Evolutionary conservation across 2,329 filamentous ascomycete species (phyloP).

Genomic region (Neofusicoccum laricinum): DNA sequence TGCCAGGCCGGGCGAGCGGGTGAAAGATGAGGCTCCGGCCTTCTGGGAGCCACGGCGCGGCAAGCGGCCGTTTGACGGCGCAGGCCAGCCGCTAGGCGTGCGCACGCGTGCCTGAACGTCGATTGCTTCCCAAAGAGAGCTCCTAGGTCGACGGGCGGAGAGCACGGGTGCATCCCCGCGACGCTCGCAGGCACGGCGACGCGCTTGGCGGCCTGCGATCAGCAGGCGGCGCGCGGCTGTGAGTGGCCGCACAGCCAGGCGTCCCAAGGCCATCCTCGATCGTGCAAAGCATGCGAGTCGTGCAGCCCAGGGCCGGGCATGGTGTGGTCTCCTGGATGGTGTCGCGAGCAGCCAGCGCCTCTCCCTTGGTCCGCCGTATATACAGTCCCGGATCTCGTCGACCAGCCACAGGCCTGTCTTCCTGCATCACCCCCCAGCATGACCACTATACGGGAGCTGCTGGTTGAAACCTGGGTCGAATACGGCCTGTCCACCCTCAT

Average conservation of each 20-base stretch:
- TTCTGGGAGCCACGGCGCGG: too few species aligned
- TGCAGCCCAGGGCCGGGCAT: too few species aligned
- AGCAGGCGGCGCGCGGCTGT: background rate
- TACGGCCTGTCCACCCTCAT: conserved; percentile 32
- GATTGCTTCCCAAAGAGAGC: background rate
- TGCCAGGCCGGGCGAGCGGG: too few species aligned
- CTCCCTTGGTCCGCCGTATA: background rate
- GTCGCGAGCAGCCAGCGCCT: background rate
- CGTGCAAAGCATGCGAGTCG: background rate
- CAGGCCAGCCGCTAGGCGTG: too few species aligned
- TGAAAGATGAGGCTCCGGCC: background rate
- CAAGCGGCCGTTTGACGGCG: background rate
- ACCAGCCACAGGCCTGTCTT: background rate
- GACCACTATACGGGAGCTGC: background rate
- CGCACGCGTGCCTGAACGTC: background rate
- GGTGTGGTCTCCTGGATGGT: background rate
- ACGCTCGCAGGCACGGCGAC: background rate
- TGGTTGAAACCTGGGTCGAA: conserved; percentile 37
- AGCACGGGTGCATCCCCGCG: background rate
- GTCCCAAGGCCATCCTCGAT: background rate
- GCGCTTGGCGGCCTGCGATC: background rate
- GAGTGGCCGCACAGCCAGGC: background rate
- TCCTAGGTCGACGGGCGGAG: background rate
- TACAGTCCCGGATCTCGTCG: background rate
- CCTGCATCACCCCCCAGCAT: background rate